Base-by-base conservation (phyloP, 495 filamentous ascomycete species). In the Trichocladium uniseriatum region DNA sequence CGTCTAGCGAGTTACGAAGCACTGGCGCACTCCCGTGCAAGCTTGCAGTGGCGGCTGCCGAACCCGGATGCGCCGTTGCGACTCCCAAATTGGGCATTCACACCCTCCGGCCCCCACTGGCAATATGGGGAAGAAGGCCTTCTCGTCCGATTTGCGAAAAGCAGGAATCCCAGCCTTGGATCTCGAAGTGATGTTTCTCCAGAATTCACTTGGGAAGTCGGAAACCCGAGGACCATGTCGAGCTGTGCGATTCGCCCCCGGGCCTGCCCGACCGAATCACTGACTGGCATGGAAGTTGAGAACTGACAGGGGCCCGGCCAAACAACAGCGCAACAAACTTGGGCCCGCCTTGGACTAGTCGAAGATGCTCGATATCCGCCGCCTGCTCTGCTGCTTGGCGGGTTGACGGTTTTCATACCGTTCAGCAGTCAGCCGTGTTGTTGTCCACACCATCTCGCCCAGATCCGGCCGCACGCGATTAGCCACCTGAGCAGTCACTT, bases 401-500 rank as follows among this genome's bases (percentile, higher is more conserved):
- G 31, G 11, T 32, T 10, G 31, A 32, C 31, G 5, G 31, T 32
- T 32, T 27, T 27, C 24, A 32, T 32, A 2, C 31, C 31, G 9
- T 11, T 2, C 28, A 24, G 18, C 38, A 19, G 20, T 32, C 9
- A 6, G 34, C 42, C 42, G 36, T 18, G 19, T 40, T 41, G 36
- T 21, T 28, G 49, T 41, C 20, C 49, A 58, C 55, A 58, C 55
- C 55, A 58, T 37, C 51, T 48, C 43, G 39, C 19, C 48, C 42
- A 42, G 46, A 53, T 52, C 58, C 48, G 55, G 50, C 37, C 38
- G 42, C 48, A 54, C 35, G 51, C 38, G 42, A 50, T 51, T 52
- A 56, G 45, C 54, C 59, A 62, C 56, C 43, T 55, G 52, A 40
- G 55, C 41, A 51, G 55, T 65, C 62, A 63, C 55, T 56, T 63